Evolutionary conservation across 306 rosid genomes (phyloP).

Genomic region (Senna tora): DNA sequence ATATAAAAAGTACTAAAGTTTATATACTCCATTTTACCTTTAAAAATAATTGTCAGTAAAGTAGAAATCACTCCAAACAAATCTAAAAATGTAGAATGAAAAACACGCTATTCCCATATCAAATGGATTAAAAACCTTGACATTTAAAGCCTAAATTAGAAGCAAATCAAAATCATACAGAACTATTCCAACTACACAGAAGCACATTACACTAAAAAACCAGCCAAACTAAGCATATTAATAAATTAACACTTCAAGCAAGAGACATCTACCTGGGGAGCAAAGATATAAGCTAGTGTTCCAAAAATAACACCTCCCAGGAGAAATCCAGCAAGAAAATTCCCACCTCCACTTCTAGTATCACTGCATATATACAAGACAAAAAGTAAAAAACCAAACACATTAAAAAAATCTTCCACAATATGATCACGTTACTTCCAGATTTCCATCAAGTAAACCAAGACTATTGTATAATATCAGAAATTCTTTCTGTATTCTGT

Average conservation of each 20-base stretch:
- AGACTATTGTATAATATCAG: background rate
- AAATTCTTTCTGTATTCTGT: background rate
- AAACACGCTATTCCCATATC: too few relatives aligned
- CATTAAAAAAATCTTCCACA: conserved; percentile 16
- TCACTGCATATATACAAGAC: conserved; percentile 55
- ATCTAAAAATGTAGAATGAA: too few relatives aligned
- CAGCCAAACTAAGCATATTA: background rate
- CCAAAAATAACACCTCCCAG: conserved; percentile 92
- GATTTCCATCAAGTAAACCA: background rate
- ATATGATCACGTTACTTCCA: conserved; percentile 1
- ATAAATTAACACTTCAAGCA: conserved; percentile 20
- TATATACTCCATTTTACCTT: too few relatives aligned
- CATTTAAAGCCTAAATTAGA: background rate
- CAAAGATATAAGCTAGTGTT: conserved; percentile 79
- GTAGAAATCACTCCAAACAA: too few relatives aligned
- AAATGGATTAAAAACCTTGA: too few relatives aligned
- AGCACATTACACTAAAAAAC: background rate
- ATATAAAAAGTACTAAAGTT: too few relatives aligned
- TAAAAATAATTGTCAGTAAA: too few relatives aligned
- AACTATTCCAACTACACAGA: background rate
- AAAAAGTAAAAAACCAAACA: conserved; percentile 22
- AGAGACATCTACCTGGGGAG: conserved; percentile 84
- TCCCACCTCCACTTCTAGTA: conserved; percentile 71
- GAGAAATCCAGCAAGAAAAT: conserved; percentile 83
- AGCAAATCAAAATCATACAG: background rate